Conservation (phyloP, 306 rosid genomes). For the Cucumis cinereus region DNA sequence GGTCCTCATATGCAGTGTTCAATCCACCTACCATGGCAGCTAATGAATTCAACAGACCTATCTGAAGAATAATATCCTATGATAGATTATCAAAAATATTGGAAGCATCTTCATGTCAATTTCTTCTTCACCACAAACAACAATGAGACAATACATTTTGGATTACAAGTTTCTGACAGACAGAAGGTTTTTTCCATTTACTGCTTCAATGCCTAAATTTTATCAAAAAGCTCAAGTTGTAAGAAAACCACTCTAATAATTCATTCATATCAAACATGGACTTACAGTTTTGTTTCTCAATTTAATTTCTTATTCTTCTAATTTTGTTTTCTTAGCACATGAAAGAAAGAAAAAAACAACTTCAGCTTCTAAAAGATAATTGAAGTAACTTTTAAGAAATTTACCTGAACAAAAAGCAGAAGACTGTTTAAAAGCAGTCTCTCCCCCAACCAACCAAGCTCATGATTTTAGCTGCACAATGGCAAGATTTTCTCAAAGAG, state of each 20-base stretch:
- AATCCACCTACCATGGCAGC: conserved; percentile 10
- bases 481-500: neutral
- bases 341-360: neutral
- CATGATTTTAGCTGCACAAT: neutral
- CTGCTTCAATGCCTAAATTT: neutral
- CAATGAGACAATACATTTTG: conserved; percentile 4
- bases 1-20: conserved; percentile 9
- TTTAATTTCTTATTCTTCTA: neutral
- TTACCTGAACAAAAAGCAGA: neutral
- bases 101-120: conserved; percentile 3
- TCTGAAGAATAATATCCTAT: conserved; percentile 3
- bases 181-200: neutral
- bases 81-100: neutral
- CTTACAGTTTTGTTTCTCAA: neutral
- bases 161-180: conserved; percentile 5
- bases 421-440: neutral
- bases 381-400: neutral
- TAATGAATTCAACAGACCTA: neutral
- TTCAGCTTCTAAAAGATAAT: neutral
- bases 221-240: neutral
- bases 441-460: neutral
- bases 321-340: neutral
- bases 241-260: neutral
- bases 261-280: neutral
- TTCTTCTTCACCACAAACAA: conserved; percentile 7